These are phyloP conservation scores for Cucurbitaria berberidis DNA, from an alignment of 2,329 filamentous ascomycete genomes.

Conservation along the genomic window DNA sequence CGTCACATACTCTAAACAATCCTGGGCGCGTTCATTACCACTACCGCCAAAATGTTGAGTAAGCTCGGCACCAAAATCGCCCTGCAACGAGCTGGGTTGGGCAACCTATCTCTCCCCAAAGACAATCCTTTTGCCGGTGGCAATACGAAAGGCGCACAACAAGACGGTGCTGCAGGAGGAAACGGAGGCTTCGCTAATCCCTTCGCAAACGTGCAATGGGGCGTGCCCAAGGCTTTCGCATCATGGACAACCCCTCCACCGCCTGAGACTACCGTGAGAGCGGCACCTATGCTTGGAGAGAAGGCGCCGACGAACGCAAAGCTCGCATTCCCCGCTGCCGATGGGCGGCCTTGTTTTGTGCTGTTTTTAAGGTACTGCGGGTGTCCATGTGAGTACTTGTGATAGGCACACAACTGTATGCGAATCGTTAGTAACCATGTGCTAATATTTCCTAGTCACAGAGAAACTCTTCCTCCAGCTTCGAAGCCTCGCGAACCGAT, in stretches of 20 bases:
- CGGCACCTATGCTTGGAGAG: slow-evolving; percentile 35
- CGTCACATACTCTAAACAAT: too few species aligned
- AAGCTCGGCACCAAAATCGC: slow-evolving; percentile 64
- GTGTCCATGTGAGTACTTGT: slow-evolving; percentile 41
- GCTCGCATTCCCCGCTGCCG: slow-evolving; percentile 39
- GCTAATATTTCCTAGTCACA: slow-evolving; percentile 30
- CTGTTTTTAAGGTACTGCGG: slow-evolving; percentile 44
- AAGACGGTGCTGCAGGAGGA: slow-evolving; percentile 19
- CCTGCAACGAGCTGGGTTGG: slow-evolving; percentile 63
- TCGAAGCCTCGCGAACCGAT: slow-evolving; percentile 61
- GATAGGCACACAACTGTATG: background rate
- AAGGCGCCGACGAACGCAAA: slow-evolving; percentile 37
- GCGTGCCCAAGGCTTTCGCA: slow-evolving; percentile 38
- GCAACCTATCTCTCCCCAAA: slow-evolving; percentile 54
- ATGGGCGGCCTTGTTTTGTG: slow-evolving; percentile 39
- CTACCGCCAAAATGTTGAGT: slow-evolving; percentile 56
- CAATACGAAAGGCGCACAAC: slow-evolving; percentile 34
- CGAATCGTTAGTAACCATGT: background rate
- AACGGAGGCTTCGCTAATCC: slow-evolving; percentile 38
- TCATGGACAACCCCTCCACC: slow-evolving; percentile 44
- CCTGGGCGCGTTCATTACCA: slow-evolving; percentile 17
- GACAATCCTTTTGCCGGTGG: slow-evolving; percentile 31
- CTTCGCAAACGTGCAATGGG: slow-evolving; percentile 47
- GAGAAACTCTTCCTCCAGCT: slow-evolving; percentile 62
- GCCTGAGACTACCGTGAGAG: slow-evolving; percentile 33